phyloP scores from a whole-genome alignment of 2,329 filamentous ascomycete genomes.

The Alternaria ventricosa region DNA sequence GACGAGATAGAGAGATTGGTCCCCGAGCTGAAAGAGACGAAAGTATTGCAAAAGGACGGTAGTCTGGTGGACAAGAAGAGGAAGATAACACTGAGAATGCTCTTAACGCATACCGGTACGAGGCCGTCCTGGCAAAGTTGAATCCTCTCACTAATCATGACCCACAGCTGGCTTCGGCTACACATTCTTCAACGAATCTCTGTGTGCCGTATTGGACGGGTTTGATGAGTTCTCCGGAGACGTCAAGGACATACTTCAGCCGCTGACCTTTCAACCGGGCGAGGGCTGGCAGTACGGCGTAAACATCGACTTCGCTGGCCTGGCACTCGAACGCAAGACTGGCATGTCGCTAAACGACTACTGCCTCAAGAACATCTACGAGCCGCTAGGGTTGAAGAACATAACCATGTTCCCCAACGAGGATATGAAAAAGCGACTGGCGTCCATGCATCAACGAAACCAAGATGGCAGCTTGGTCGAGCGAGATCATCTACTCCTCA shows the following conservation, averaged over 20 bases:
- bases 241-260: constrained; percentile 58
- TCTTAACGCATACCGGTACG: constrained; percentile 53
- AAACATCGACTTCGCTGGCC: constrained; percentile 57
- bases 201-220: constrained; percentile 56
- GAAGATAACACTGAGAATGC: constrained; percentile 58
- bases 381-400: constrained; percentile 54
- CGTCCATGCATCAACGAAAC: constrained; percentile 62
- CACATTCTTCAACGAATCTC: constrained; percentile 54
- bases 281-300: constrained; percentile 63
- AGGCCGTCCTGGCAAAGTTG: neutral
- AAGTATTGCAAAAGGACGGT: constrained; percentile 42
- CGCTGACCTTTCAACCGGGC: constrained; percentile 68
- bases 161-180: constrained; percentile 54
- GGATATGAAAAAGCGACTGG: constrained; percentile 63
- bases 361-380: constrained; percentile 53
- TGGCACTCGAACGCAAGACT: constrained; percentile 52
- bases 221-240: constrained; percentile 65
- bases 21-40: constrained; percentile 47
- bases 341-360: constrained; percentile 54
- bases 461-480: constrained; percentile 49
- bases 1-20: constrained; percentile 32
- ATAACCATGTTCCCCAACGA: constrained; percentile 63
- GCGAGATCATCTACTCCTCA: constrained; percentile 60
- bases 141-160: neutral
- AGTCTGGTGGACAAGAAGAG: constrained; percentile 48